Base-by-base conservation (phyloP, 495 filamentous ascomycete genomes). In the Penicillium odoratum region DNA sequence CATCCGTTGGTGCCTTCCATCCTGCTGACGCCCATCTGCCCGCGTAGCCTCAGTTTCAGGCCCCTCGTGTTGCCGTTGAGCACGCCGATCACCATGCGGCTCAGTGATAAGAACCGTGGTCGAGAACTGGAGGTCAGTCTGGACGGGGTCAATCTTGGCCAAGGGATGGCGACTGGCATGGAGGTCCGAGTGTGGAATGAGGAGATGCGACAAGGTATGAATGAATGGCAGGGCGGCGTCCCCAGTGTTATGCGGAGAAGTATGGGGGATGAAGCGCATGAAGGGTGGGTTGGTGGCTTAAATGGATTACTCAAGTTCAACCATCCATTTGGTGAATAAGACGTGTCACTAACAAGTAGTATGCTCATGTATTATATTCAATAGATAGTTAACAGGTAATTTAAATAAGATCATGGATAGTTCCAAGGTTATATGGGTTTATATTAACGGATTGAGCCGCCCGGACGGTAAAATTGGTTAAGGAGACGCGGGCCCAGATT, bases 221-320 rank as follows among this genome's bases (percentile, higher is more conserved):
- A 88, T 62, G 85, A 87, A 61, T 82, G 79, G 79, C 68, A 73
- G 31, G 80, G 81, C n/a, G 81, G 81, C 43, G 80, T 84, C n/a
- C 81, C 81, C 11, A 82, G 80, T 59, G 76, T 84, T 21, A 81
- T 83, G 75, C 73, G 81, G 40, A 67, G 80, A 62, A 72, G 72
- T 38, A 68, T 72, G 15, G 82, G 83, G 3, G 74, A 74, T 8
- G 87, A 89, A 60, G 74, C 80, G 25, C 85, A 87, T 60, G 94
- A 98, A 70, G 90, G 91, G 13, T 98, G 95, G 95, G 94, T 98
- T 15, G 94, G 93, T 1, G 94, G 95, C 7, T 72, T 98, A 72
- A 98, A 97, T 73, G 90, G 90, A 48, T 68, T 98, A 63, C 76
- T 98, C 65, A 98, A 98, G 76, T 98, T 98, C 65, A 98, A 98